Percentiles rank a stretch among this genome's conserved stretches.
phyloP scores from a whole-genome alignment of 371 early-diverging fungal species.

The Mortierella sp. region DNA sequence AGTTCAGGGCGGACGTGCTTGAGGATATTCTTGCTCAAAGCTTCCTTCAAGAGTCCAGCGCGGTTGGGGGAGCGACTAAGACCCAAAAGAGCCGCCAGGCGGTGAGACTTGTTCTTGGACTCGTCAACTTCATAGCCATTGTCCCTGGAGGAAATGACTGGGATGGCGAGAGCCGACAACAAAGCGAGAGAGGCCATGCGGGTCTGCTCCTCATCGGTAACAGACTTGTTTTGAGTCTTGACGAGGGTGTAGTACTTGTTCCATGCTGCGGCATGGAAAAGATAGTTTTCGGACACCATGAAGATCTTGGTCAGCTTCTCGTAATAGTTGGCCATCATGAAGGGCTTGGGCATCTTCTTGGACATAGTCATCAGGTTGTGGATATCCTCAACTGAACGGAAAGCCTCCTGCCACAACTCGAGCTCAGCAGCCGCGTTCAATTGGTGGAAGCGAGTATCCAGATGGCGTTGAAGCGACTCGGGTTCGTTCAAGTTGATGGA shows the following conservation, averaged over 20 bases:
- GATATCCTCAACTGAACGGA: slow-evolving; percentile 97
- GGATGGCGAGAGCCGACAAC: slow-evolving; percentile 91
- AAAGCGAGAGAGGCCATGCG: slow-evolving; percentile 92
- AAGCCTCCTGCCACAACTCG: slow-evolving; percentile 99
- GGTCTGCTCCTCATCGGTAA: slow-evolving; percentile 77
- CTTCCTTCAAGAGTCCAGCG: slow-evolving; percentile 89
- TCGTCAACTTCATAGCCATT: slow-evolving; percentile 82
- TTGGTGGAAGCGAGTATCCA: slow-evolving; percentile 96
- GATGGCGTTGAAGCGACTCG: slow-evolving; percentile 94
- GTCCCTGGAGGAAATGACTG: slow-evolving; percentile 86
- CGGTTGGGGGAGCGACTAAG: slow-evolving; percentile 88
- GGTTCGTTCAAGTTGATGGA: slow-evolving; percentile 95
- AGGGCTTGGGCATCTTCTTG: slow-evolving; percentile 91
- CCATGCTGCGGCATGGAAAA: slow-evolving; percentile 98
- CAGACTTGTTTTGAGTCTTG: slow-evolving; percentile 74
- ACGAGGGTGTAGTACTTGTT: slow-evolving; percentile 90
- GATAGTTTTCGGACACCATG: slow-evolving; percentile 94
- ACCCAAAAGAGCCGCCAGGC: slow-evolving; percentile 90
- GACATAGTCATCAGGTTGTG: slow-evolving; percentile 91
- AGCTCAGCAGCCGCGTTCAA: slow-evolving; percentile 94
- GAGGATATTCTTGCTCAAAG: slow-evolving; percentile 86
- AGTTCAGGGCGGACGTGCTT: slow-evolving; percentile 90
- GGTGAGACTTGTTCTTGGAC: slow-evolving; percentile 86
- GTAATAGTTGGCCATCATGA: slow-evolving; percentile 97
- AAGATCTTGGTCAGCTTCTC: slow-evolving; percentile 96